Evolutionary conservation across 2,329 filamentous ascomycete species (phyloP).

Genomic region (Fusarium sp.): DNA sequence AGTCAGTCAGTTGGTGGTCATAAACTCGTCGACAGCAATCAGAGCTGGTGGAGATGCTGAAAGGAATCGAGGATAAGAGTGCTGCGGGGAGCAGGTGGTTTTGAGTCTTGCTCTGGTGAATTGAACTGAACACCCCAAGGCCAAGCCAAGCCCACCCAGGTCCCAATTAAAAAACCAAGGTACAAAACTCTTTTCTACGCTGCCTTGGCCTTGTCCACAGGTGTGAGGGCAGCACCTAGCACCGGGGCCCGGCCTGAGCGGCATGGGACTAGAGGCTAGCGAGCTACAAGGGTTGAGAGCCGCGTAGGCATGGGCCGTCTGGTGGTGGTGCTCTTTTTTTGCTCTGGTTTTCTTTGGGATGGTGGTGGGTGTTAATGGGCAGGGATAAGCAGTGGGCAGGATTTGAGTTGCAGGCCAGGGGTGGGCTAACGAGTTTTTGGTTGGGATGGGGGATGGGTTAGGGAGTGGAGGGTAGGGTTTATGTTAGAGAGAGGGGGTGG

Average conservation of each 20-base stretch:
- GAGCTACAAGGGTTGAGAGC: constrained; percentile 47
- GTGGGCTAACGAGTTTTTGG: constrained; percentile 31
- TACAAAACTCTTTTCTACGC: constrained; percentile 24
- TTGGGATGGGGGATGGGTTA: neutral
- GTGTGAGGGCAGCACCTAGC: constrained; percentile 33
- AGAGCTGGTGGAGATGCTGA: constrained; percentile 43
- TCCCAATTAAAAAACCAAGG: constrained; percentile 30
- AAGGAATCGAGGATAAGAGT: constrained; percentile 26
- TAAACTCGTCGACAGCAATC: constrained; percentile 42
- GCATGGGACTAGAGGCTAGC: constrained; percentile 39
- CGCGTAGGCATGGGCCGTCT: constrained; percentile 46
- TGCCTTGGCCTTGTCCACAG: constrained; percentile 25
- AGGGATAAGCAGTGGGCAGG: constrained; percentile 36
- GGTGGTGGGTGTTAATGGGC: constrained; percentile 38
- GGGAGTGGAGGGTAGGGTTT: constrained; percentile 29
- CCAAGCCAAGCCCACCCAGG: neutral
- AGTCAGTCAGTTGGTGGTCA: constrained; percentile 40
- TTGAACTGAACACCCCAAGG: neutral
- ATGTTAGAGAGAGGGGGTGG: constrained; percentile 17
- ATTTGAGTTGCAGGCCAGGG: constrained; percentile 36
- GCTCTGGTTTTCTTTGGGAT: neutral
- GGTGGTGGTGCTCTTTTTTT: constrained; percentile 20
- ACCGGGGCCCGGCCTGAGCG: constrained; percentile 45
- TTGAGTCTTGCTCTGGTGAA: constrained; percentile 33
- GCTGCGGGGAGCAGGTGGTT: constrained; percentile 46